phyloP scores from a whole-genome alignment of 208 protist genomes.

The Trypanosoma vivax region DNA sequence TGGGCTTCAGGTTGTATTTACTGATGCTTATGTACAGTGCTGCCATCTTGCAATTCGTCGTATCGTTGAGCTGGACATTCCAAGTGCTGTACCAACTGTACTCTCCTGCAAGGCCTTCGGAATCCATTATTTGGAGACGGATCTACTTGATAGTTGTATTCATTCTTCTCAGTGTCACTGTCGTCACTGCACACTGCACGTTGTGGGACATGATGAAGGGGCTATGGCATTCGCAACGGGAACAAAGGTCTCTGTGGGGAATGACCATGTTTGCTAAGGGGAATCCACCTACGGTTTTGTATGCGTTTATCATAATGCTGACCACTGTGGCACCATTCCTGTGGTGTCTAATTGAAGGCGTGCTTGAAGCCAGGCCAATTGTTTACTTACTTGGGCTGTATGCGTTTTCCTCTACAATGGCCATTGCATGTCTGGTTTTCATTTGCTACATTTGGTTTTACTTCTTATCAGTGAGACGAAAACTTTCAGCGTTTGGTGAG shows the following conservation, averaged over 20 bases:
- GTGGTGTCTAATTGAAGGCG: slow-evolving; percentile 64
- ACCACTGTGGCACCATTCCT: slow-evolving; percentile 66
- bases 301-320: slow-evolving; percentile 55
- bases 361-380: slow-evolving; percentile 42
- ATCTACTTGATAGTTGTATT: slow-evolving; percentile 74
- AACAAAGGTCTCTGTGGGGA: slow-evolving; percentile 68
- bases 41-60: slow-evolving; percentile 32
- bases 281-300: slow-evolving; percentile 71
- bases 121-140: slow-evolving; percentile 28
- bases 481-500: slow-evolving; percentile 37
- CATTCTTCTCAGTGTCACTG: slow-evolving; percentile 69
- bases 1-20: slow-evolving; percentile 66
- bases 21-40: slow-evolving; percentile 67
- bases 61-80: slow-evolving; percentile 71
- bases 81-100: slow-evolving; percentile 65
- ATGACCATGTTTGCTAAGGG: slow-evolving; percentile 56
- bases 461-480: slow-evolving; percentile 53
- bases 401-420: slow-evolving; percentile 59
- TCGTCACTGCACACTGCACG: slow-evolving; percentile 51
- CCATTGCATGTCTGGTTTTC: slow-evolving; percentile 37
- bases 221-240: slow-evolving; percentile 54
- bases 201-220: slow-evolving; percentile 68
- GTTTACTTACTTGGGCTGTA: slow-evolving; percentile 65
- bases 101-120: slow-evolving; percentile 25
- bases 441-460: slow-evolving; percentile 84